Evolutionary conservation across 257 asterid species (phyloP).

Genomic region (Salvia hispanica): DNA sequence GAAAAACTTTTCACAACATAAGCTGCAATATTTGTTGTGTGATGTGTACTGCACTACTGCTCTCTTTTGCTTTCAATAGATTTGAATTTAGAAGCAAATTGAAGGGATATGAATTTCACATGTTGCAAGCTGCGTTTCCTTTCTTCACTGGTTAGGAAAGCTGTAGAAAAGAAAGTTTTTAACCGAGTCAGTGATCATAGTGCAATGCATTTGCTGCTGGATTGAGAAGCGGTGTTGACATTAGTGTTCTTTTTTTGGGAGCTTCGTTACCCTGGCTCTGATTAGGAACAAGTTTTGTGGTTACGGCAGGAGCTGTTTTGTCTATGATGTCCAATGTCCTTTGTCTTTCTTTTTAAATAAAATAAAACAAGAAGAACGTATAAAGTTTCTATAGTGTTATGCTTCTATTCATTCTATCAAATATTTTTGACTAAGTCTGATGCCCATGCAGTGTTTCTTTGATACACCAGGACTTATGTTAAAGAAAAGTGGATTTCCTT

Average conservation of each 20-base stretch:
- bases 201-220: not conserved
- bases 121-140: not conserved
- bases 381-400: not conserved
- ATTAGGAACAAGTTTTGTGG: not conserved
- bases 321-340: not conserved
- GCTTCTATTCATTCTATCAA: not conserved
- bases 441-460: slow-evolving; percentile 81
- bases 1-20: slow-evolving; percentile 2
- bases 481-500: slow-evolving; percentile 85
- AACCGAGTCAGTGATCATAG: not conserved
- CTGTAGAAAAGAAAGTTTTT: not conserved
- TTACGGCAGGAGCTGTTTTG: not conserved
- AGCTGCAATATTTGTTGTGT: not conserved
- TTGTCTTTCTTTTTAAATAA: not conserved
- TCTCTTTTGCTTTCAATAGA: not conserved
- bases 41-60: not conserved
- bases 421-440: slow-evolving; percentile 36
- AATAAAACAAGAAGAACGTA: not conserved
- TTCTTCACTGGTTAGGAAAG: not conserved
- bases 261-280: slow-evolving; percentile 2
- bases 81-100: not conserved
- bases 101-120: not conserved
- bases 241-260: slow-evolving; percentile 8
- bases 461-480: slow-evolving; percentile 98
- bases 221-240: slow-evolving; percentile 12